Base-by-base conservation (phyloP, 805 yeast genomes). In the Metschnikowia anglica region DNA sequence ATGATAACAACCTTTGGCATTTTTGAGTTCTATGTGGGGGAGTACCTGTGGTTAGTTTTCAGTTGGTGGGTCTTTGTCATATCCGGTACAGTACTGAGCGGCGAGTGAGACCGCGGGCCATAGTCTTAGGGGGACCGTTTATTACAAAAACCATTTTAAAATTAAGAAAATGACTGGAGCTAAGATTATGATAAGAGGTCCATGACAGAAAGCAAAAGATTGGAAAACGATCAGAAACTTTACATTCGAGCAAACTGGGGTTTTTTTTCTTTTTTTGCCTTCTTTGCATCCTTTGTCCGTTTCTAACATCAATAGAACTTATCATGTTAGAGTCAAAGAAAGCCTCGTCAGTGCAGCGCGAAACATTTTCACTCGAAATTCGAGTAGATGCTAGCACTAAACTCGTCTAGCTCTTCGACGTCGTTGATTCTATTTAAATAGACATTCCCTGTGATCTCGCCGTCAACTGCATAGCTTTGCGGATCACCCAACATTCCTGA, bases 381-480 rank as follows among this genome's bases (percentile, higher is more conserved):
- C 15, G 96, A 84, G 62, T 90, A 90, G 7, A 90, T 90, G 52
- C 88, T 76, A 4, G 97, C 97, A 65, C 96, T 83, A 52, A 90
- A 74, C 47, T 88, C 96, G 51, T 87, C 95, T 44, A 90, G 73
- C 49, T 82, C 88, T 13, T 78, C 81, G 24, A 64, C 53, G 29
- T 61, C 64, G 52, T 67, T 68, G 43, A 68, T 48, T 39, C 48
- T 60, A 52, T 66, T 68, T 26, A 70, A 55, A 49, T 62, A 70
- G 12, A 60, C 56, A 47, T 70, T 70, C 10, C 74, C 76, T 1
- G 62, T 73, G 62, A 45, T 48, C 19, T 53, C 62, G n/a, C 41
- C 34, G 19, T 49, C 49, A 9, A 49, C 48, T 18, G 51, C 50
- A 20, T 48, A 63, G 40, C 65, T 61, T 35, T 74, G 74, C 36